These are phyloP conservation scores for Viola pubescens DNA, from an alignment of 441 rosid genomes.

Conservation along the genomic window DNA sequence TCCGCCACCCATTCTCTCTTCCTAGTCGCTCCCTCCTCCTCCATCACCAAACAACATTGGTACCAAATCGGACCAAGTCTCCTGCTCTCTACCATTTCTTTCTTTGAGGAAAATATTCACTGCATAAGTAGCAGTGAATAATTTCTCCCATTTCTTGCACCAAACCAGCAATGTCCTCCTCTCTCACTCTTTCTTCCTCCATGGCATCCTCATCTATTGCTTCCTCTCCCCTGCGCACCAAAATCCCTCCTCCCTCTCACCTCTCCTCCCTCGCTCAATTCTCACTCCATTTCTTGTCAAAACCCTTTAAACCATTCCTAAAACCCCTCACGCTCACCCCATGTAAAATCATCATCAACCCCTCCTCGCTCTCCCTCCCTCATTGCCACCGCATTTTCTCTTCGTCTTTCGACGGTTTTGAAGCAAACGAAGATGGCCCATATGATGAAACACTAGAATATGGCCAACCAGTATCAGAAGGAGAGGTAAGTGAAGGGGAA, in stretches of 20 bases:
- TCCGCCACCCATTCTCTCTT: no score
- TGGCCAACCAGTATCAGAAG: slow-evolving; percentile 13
- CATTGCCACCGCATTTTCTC: slow-evolving; percentile 29
- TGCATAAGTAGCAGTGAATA: no score
- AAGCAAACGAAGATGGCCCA: slow-evolving; percentile 22
- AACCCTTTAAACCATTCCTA: slow-evolving; percentile 21
- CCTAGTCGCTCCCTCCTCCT: no score
- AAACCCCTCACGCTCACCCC: slow-evolving; percentile 35
- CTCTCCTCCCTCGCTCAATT: slow-evolving; percentile 21
- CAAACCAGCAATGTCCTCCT: no score
- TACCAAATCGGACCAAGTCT: no score
- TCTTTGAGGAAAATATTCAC: no score
- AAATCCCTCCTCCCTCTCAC: slow-evolving; percentile 19
- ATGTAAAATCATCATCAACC: slow-evolving; percentile 23
- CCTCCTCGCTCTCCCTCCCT: slow-evolving; percentile 16
- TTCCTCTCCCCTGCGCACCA: slow-evolving; percentile 28
- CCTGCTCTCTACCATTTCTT: no score
- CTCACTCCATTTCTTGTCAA: slow-evolving; percentile 16
- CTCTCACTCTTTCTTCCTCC: slow-evolving; percentile 19
- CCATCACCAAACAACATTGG: no score
- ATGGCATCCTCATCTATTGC: slow-evolving; percentile 34
- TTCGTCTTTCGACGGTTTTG: slow-evolving; percentile 27
- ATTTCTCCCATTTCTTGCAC: background rate
- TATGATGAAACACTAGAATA: slow-evolving; percentile 23
- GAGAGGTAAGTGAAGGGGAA: slow-evolving; percentile 27